Evolutionary conservation across 2,329 filamentous ascomycete species (phyloP).

Genomic region (Neurospora crassa): DNA sequence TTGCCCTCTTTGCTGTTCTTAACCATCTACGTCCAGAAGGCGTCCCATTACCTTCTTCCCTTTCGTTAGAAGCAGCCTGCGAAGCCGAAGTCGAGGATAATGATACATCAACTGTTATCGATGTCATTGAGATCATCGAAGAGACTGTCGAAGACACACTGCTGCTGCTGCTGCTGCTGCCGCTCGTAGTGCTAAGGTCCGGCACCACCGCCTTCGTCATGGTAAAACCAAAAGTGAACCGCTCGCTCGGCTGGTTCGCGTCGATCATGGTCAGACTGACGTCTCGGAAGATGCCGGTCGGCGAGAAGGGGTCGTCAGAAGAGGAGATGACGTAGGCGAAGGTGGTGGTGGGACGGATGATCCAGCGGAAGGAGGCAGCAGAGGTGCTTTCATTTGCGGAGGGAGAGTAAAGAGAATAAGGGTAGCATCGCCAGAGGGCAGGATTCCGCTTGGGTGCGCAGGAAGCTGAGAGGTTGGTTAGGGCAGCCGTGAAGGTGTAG

Average conservation of each 20-base stretch:
- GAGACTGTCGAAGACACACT: not conserved
- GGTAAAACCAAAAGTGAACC: constrained; percentile 46
- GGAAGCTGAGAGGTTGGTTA: constrained; percentile 40
- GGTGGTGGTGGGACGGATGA: constrained; percentile 35
- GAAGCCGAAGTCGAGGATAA: not conserved
- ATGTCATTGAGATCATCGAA: constrained; percentile 25
- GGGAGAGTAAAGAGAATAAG: constrained; percentile 39
- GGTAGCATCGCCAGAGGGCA: constrained; percentile 53
- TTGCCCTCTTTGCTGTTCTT: not conserved
- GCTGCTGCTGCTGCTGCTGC: not conserved
- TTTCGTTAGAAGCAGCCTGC: not conserved
- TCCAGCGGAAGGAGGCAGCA: constrained; percentile 51
- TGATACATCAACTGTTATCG: not conserved
- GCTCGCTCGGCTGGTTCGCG: constrained; percentile 37
- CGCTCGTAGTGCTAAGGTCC: constrained; percentile 1
- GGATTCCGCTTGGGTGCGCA: constrained; percentile 39
- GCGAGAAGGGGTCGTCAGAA: constrained; percentile 43
- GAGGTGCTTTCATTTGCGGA: constrained; percentile 22
- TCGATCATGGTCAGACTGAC: constrained; percentile 39
- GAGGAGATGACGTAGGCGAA: constrained; percentile 44
- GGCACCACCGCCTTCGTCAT: constrained; percentile 45
- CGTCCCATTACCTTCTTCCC: not conserved
- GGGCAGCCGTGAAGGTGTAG: constrained; percentile 51
- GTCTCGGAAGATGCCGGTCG: constrained; percentile 39
- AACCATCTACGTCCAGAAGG: not conserved